Percentiles rank a stretch among this genome's conserved stretches.
phyloP scores from a whole-genome alignment of 768 basidiomycete species.

The Pleurotus pulmonarius region DNA sequence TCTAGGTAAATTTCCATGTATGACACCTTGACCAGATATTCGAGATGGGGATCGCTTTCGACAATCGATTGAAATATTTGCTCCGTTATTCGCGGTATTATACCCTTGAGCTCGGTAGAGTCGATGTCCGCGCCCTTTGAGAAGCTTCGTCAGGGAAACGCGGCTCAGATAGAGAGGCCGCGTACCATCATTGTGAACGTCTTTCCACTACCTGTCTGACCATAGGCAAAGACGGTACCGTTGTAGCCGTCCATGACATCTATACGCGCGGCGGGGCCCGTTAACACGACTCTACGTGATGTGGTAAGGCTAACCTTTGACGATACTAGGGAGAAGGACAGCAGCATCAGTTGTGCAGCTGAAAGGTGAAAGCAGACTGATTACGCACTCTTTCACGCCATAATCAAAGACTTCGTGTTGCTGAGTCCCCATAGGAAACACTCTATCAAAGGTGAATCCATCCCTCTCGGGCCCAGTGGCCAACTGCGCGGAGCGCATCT shows the following conservation, averaged over 20 bases:
- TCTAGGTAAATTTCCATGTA: constrained; percentile 99
- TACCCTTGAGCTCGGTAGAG: constrained; percentile 86
- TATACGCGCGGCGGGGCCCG: constrained; percentile 22
- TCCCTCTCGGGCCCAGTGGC: constrained; percentile 89
- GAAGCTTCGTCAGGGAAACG: constrained; percentile 7
- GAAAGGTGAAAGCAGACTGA: not conserved
- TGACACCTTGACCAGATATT: constrained; percentile 98
- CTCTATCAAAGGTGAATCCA: constrained; percentile 97
- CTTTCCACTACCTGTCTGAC: constrained; percentile 86
- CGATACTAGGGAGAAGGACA: constrained; percentile 53
- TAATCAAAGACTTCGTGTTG: constrained; percentile 98
- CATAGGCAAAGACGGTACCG: constrained; percentile 89
- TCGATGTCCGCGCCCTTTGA: constrained; percentile 94
- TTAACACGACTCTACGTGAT: not conserved
- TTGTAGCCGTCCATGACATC: constrained; percentile 99
- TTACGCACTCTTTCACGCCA: constrained; percentile 90
- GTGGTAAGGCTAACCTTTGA: constrained; percentile 58
- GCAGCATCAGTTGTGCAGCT: not conserved
- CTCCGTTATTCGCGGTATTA: constrained; percentile 97
- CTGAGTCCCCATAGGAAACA: constrained; percentile 88
- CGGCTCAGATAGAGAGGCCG: constrained; percentile 5
- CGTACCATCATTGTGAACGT: constrained; percentile 97
- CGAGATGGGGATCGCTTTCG: constrained; percentile 89
- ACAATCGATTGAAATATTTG: constrained; percentile 99
- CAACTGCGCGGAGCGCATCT: constrained; percentile 66